Percentiles rank a stretch among this genome's conserved stretches.
These are phyloP conservation scores for Mortierella sp. DNA, from an alignment of 371 early-diverging fungal genomes.

Conservation along the genomic window DNA sequence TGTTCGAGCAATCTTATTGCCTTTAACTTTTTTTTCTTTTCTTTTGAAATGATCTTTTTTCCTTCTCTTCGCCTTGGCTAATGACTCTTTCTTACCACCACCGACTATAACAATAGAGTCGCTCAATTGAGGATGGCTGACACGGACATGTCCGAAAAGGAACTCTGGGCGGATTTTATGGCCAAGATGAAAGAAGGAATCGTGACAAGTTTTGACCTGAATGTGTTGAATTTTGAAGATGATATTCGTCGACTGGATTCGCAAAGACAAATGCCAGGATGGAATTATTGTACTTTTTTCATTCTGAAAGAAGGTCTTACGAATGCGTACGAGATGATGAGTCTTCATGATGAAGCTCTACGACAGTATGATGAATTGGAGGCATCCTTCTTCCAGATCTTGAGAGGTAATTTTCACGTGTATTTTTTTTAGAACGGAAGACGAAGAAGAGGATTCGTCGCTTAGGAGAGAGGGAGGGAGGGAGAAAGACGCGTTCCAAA, in stretches of 20 bases:
- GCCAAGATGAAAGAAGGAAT: slow-evolving; percentile 85
- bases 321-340: slow-evolving; percentile 88
- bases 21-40: neutral
- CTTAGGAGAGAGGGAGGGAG: no score
- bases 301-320: slow-evolving; percentile 92
- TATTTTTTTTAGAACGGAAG: no score
- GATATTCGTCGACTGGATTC: slow-evolving; percentile 90
- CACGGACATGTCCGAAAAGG: slow-evolving; percentile 69
- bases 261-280: slow-evolving; percentile 94
- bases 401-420: slow-evolving; percentile 60
- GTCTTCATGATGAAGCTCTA: slow-evolving; percentile 87
- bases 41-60: neutral
- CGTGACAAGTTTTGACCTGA: slow-evolving; percentile 81
- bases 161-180: slow-evolving; percentile 83
- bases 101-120: slow-evolving; percentile 55
- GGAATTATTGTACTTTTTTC: slow-evolving; percentile 98
- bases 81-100: neutral
- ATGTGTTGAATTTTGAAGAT: slow-evolving; percentile 84
- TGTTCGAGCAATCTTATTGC: neutral
- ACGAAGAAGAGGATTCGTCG: no score
- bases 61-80: neutral
- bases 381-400: slow-evolving; percentile 89
- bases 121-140: slow-evolving; percentile 69
- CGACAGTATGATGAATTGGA: slow-evolving; percentile 96
- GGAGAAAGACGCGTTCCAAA: no score